These are phyloP conservation scores for Puccinia horiana DNA, from an alignment of 1,284 basidiomycete genomes.

Conservation along the genomic window DNA sequence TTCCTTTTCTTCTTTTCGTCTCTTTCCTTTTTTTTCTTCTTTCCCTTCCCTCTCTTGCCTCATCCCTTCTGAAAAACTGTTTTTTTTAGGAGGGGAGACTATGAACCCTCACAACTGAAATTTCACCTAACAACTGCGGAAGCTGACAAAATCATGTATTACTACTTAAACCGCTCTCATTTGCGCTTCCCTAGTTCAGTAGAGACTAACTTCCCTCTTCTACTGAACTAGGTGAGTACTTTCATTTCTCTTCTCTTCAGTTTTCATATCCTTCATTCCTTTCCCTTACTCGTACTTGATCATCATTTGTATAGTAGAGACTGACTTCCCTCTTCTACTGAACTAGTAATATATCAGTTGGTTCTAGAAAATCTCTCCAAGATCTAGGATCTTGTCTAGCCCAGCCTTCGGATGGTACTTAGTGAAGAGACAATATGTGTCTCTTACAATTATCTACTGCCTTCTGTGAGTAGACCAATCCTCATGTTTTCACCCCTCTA, in stretches of 20 bases:
- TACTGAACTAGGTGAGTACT: not conserved
- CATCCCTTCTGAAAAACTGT: not conserved
- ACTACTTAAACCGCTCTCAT: not conserved
- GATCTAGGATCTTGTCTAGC: too few species aligned
- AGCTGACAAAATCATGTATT: not conserved
- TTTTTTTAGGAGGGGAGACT: not conserved
- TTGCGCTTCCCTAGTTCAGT: not conserved
- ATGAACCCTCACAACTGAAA: not conserved
- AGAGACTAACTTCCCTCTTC: not conserved
- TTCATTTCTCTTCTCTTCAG: not conserved
- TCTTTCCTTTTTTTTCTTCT: not conserved
- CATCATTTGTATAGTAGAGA: not conserved
- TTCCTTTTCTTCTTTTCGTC: too few species aligned
- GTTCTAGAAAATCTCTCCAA: not conserved
- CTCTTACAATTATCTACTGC: not conserved
- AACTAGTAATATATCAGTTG: not conserved
- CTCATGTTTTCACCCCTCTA: too few species aligned
- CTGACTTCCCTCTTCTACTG: not conserved
- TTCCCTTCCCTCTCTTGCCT: not conserved
- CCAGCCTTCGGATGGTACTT: too few species aligned
- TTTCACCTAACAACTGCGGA: not conserved
- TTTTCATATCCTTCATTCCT: not conserved
- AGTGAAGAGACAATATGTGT: too few species aligned
- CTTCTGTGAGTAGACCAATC: not conserved
- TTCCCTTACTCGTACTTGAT: not conserved